phyloP scores from a whole-genome alignment of 192 early-diverging fungal genomes.

The Coemansia sp. region DNA sequence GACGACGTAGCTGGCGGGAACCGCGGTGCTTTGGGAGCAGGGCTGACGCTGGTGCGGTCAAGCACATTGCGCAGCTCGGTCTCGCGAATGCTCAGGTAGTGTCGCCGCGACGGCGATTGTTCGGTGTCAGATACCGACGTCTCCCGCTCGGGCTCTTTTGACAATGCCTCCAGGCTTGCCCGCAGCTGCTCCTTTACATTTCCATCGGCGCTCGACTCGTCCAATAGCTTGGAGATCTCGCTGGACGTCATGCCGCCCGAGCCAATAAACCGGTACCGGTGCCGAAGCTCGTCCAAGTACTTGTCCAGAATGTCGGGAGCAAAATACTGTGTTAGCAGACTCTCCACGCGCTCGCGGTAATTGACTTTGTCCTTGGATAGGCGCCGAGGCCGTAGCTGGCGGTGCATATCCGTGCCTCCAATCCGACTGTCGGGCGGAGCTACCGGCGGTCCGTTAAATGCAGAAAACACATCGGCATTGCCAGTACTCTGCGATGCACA shows the following conservation, averaged over 20 bases:
- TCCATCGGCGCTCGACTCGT: conserved; percentile 31
- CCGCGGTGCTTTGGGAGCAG: conserved; percentile 33
- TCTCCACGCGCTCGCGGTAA: conserved; percentile 49
- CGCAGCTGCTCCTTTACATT: conserved; percentile 50
- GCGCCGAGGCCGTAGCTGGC: conserved; percentile 27
- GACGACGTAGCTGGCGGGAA: conserved; percentile 11
- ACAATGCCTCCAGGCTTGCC: conserved; percentile 42
- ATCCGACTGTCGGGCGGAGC: conserved; percentile 34
- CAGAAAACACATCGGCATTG: conserved; percentile 23
- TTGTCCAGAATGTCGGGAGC: conserved; percentile 31
- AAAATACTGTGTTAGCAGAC: conserved; percentile 49
- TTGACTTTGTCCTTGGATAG: conserved; percentile 36
- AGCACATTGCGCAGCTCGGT: conserved; percentile 49
- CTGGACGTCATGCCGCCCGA: conserved; percentile 40
- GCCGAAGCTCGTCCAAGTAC: conserved; percentile 52
- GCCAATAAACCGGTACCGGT: conserved; percentile 50
- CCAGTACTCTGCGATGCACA: background rate
- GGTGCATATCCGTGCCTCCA: conserved; percentile 4
- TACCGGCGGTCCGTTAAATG: conserved; percentile 45
- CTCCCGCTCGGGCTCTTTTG: conserved; percentile 17
- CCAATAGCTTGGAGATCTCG: conserved; percentile 40
- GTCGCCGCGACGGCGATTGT: conserved; percentile 28
- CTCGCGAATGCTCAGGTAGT: conserved; percentile 46
- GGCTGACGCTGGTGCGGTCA: conserved; percentile 47
- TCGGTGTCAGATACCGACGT: conserved; percentile 36